Percentiles rank a stretch among this genome's conserved stretches.
phyloP scores from a whole-genome alignment of 257 asterid genomes.

The Cynanchum wilfordii region DNA sequence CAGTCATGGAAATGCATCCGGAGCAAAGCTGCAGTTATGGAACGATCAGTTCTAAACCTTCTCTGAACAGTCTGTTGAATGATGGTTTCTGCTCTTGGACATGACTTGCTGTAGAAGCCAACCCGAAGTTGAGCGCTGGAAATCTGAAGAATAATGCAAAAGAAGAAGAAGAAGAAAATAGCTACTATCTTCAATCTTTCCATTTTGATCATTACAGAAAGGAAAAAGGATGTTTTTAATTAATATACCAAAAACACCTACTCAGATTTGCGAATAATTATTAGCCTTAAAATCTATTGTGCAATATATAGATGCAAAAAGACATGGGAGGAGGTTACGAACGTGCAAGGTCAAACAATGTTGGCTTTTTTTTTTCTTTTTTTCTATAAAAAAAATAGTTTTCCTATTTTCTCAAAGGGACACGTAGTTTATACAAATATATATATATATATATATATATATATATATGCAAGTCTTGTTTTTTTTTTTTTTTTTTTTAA shows the following conservation, averaged over 20 bases:
- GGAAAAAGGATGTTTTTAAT: no score
- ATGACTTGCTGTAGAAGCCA: slow-evolving; percentile 51
- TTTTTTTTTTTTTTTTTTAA: no score
- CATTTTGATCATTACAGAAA: slow-evolving; percentile 21
- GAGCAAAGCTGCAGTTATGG: slow-evolving; percentile 71
- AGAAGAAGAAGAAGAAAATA: slow-evolving; percentile 9
- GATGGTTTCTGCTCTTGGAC: slow-evolving; percentile 52
- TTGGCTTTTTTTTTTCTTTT: not conserved
- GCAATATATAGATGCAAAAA: not conserved
- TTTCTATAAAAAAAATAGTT: not conserved
- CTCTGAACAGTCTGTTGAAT: slow-evolving; percentile 42
- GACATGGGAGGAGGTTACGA: slow-evolving; percentile 3
- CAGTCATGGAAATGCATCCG: slow-evolving; percentile 88
- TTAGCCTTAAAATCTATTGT: no score
- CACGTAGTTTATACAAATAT: no score
- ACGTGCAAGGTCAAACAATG: not conserved
- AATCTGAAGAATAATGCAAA: slow-evolving; percentile 17
- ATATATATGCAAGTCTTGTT: no score
- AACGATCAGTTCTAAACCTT: slow-evolving; percentile 41
- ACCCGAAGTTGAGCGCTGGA: slow-evolving; percentile 48
- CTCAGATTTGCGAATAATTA: not conserved
- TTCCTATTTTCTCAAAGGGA: not conserved
- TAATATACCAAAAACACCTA: not conserved
- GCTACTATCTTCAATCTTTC: slow-evolving; percentile 14
- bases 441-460: no score